These are phyloP conservation scores for Spergularia marina DNA, from an alignment of 148 eudicot species.

Conservation along the genomic window DNA sequence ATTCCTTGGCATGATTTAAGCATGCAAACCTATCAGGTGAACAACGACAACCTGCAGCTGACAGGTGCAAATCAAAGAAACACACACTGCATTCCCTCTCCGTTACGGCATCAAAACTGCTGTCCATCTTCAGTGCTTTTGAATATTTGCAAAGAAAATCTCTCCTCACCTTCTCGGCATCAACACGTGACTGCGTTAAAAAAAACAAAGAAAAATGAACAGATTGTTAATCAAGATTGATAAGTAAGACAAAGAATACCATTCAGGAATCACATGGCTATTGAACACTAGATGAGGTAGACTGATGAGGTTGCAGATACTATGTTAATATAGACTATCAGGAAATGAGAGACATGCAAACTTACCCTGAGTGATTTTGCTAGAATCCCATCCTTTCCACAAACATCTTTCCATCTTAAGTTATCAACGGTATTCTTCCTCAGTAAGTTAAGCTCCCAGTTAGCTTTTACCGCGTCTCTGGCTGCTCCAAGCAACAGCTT, in stretches of 20 bases:
- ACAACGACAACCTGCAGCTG: conserved; percentile 91
- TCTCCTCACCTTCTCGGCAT: conserved; percentile 69
- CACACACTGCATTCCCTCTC: conserved; percentile 97
- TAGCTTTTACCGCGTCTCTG: conserved; percentile 91
- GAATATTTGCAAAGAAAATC: conserved; percentile 75
- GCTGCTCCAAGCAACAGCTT: conserved; percentile 96
- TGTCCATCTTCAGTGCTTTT: conserved; percentile 77
- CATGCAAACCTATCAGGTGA: conserved; percentile 83
- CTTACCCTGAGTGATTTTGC: conserved; percentile 81
- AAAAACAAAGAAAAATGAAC: conserved; percentile 16
- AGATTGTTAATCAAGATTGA: neutral
- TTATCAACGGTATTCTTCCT: conserved; percentile 64
- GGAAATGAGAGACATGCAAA: conserved; percentile 2
- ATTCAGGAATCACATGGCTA: neutral
- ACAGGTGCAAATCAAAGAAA: conserved; percentile 82
- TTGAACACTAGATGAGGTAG: neutral
- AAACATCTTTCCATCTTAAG: conserved; percentile 78
- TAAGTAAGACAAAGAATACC: neutral
- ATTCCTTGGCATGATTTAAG: conserved; percentile 82
- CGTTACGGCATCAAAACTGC: conserved; percentile 66
- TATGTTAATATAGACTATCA: neutral
- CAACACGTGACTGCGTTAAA: conserved; percentile 66
- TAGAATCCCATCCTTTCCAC: conserved; percentile 89
- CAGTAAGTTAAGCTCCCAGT: conserved; percentile 83
- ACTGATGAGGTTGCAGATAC: neutral